Conservation (phyloP, 257 asterid genomes). For the Capsicum pubescens region DNA sequence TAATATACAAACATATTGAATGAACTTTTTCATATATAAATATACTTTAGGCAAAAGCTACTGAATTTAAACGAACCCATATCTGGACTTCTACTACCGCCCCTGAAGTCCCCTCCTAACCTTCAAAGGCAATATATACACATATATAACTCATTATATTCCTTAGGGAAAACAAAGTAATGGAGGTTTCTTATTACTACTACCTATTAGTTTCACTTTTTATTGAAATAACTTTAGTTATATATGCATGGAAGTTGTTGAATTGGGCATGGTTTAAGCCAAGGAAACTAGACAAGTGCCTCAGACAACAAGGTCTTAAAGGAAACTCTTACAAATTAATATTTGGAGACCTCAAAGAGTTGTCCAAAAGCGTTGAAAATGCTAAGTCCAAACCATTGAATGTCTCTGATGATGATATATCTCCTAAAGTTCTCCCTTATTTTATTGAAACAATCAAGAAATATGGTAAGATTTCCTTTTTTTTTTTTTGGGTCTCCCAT, state of each 20-base stretch:
- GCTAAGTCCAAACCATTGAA: conserved; percentile 45
- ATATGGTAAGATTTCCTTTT: neutral
- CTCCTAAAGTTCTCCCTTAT: conserved; percentile 42
- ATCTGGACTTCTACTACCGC: no score
- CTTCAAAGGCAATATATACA: no score
- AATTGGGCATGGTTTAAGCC: conserved; percentile 51
- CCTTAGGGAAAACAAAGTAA: neutral
- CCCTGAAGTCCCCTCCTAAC: no score
- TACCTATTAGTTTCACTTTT: neutral
- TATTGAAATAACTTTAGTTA: neutral
- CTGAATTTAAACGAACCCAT: no score
- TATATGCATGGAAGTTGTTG: conserved; percentile 38
- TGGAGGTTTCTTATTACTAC: neutral
- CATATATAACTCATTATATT: no score
- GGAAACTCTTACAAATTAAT: conserved; percentile 27
- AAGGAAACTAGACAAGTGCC: conserved; percentile 36
- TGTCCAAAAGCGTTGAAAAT: conserved; percentile 27
- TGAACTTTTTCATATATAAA: no score
- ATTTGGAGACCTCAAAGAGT: conserved; percentile 47
- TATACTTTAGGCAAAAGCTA: no score
- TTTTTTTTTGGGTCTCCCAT: no score
- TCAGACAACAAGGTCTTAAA: neutral
- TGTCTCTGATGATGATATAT: conserved; percentile 41
- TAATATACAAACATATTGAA: no score
- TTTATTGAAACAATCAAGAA: conserved; percentile 21